phyloP scores from a whole-genome alignment of 1,284 basidiomycete genomes.

The Papiliotrema laurentii region DNA sequence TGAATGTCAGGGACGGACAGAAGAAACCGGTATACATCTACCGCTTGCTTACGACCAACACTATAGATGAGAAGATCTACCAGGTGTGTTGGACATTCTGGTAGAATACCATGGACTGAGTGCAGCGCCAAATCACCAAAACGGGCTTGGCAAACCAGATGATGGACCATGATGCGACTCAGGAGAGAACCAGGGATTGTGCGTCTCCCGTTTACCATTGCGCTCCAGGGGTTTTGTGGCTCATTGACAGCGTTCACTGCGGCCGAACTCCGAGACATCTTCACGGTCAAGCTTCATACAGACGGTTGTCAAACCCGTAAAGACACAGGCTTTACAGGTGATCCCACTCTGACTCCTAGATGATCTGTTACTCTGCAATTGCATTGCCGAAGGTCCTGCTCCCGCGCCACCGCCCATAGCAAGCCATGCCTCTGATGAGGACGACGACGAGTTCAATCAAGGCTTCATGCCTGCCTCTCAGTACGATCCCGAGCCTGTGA shows the following conservation, averaged over 20 bases:
- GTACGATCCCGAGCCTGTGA: slow-evolving; percentile 37
- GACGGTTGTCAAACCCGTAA: slow-evolving; percentile 73
- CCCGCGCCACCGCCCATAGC: background rate
- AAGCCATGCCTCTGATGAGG: background rate
- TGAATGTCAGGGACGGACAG: slow-evolving; percentile 74
- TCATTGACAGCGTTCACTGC: slow-evolving; percentile 62
- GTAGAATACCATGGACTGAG: slow-evolving; percentile 8
- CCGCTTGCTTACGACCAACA: slow-evolving; percentile 64
- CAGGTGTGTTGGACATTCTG: slow-evolving; percentile 20
- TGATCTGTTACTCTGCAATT: slow-evolving; percentile 69
- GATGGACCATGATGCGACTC: slow-evolving; percentile 42
- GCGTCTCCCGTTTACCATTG: slow-evolving; percentile 50
- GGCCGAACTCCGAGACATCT: slow-evolving; percentile 92
- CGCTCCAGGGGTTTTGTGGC: background rate
- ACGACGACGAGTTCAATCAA: slow-evolving; percentile 18
- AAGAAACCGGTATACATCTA: slow-evolving; percentile 91
- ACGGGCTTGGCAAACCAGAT: slow-evolving; percentile 65
- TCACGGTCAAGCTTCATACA: slow-evolving; percentile 74
- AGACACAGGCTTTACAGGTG: slow-evolving; percentile 7
- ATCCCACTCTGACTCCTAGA: slow-evolving; percentile 18
- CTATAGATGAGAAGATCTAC: slow-evolving; percentile 52
- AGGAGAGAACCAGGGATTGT: slow-evolving; percentile 61
- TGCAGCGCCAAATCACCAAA: slow-evolving; percentile 88
- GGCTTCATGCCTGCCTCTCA: slow-evolving; percentile 68
- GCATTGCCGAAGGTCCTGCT: slow-evolving; percentile 37